Base-by-base conservation (phyloP, 2,329 filamentous ascomycete species). In the Exutisphaerella laricina region DNA sequence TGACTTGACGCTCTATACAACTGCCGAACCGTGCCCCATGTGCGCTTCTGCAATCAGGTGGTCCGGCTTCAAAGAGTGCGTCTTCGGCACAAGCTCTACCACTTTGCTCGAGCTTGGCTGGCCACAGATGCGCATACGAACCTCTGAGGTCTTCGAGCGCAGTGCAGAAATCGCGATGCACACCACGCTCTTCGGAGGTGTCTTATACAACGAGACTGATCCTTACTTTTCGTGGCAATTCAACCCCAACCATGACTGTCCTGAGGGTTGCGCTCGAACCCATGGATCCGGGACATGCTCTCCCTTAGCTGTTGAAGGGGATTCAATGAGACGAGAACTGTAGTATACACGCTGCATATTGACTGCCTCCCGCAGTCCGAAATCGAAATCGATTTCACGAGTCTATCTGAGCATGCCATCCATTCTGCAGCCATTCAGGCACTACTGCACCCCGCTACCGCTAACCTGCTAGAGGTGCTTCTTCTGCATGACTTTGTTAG, bases 1-100 rank as follows among this genome's bases (percentile, higher is more conserved):
- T 2, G 50, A 64, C 12, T 58, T 79, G n/a, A 69, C 69, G 4
- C 58, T 78, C 3, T 78, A 79, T 58, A 78, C 75, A 16, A 79
- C 75, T 55, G 75, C 70, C 2, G 75, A 79, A 58, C 71, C 69
- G 43, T 79, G 75, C 56, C 71, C 74, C 5, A 79, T 78, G 70
- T 79, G 76, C 51, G 73, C 75, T 1, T 69, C 72, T 5, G 75
- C 74, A 0, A 76, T 78, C 48, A 69, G 73, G 1, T 78, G 73
- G 72, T 66, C 74, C 0, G 73, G 73, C 0, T 77, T 79, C 61
- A 65, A 62, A 26, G 75, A 78, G 58, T 75, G 74, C 53, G 66
- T 79, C 5, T 78, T 72, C 51, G 74, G 73, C 4, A 77, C 73
- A 1, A 70, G 65, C 18, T 73, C 76, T 45, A 62, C 69, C 17